Percentiles rank a stretch among this genome's conserved stretches.
phyloP scores from a whole-genome alignment of 495 filamentous ascomycete genomes.

The Penicillium robsamsonii region DNA sequence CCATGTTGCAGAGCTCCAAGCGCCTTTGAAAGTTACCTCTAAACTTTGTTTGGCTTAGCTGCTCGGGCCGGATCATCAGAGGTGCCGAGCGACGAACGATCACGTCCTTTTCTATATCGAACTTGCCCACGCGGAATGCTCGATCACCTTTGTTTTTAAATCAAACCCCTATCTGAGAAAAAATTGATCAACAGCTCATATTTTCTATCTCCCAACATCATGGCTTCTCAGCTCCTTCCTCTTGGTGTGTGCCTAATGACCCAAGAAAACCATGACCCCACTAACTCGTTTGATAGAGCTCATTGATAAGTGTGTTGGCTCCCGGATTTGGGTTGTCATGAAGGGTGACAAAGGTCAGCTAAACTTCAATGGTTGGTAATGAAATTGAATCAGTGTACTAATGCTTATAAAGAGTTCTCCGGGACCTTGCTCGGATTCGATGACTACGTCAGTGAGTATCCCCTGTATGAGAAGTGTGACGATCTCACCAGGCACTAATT shows the following conservation, averaged over 20 bases:
- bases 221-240: slow-evolving; percentile 80
- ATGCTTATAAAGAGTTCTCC: slow-evolving; percentile 70
- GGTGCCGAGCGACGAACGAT: slow-evolving; percentile 17
- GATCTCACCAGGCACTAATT: slow-evolving; percentile 17
- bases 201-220: slow-evolving; percentile 27
- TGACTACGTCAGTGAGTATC: slow-evolving; percentile 95
- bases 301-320: slow-evolving; percentile 98
- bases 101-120: slow-evolving; percentile 27
- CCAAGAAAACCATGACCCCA: slow-evolving; percentile 9
- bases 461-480: slow-evolving; percentile 1
- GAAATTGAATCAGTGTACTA: slow-evolving; percentile 9
- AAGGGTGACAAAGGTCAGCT: slow-evolving; percentile 89
- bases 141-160: not conserved
- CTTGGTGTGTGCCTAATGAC: slow-evolving; percentile 52
- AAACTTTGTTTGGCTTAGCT: slow-evolving; percentile 13
- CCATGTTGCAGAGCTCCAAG: slow-evolving; percentile 4
- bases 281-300: slow-evolving; percentile 62
- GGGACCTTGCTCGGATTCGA: slow-evolving; percentile 94
- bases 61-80: slow-evolving; percentile 21
- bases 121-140: slow-evolving; percentile 3
- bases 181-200: not conserved
- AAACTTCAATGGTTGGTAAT: not conserved
- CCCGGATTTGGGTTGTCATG: slow-evolving; percentile 98
- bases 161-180: not conserved
- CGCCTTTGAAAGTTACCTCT: not conserved